Percentiles rank a stretch among this genome's conserved stretches.
phyloP scores from a whole-genome alignment of 202 grass and related monocot genomes.

The Sporobolus alterniflorus region DNA sequence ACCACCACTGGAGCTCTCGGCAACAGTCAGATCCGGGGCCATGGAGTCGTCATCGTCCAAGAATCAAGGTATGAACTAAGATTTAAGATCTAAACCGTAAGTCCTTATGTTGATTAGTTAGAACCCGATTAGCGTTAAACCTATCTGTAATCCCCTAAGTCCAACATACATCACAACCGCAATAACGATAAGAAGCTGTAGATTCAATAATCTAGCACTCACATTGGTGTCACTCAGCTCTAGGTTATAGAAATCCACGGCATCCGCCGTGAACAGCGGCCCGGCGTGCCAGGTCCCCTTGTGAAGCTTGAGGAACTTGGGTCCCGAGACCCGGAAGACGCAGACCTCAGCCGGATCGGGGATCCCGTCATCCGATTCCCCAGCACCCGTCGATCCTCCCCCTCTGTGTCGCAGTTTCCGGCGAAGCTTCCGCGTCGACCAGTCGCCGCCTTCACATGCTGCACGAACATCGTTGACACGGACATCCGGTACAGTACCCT shows the following conservation, averaged over 20 bases:
- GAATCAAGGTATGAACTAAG: too few relatives aligned
- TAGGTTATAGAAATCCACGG: conserved; percentile 94
- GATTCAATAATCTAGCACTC: conserved; percentile 33
- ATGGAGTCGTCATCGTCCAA: too few relatives aligned
- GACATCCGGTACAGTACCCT: neutral
- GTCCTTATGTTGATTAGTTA: too few relatives aligned
- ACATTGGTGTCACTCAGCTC: conserved; percentile 98
- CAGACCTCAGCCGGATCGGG: conserved; percentile 77
- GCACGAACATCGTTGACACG: neutral
- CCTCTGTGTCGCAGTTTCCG: neutral
- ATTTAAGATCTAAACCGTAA: too few relatives aligned
- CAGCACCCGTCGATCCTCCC: neutral
- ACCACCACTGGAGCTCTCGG: too few relatives aligned
- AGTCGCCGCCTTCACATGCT: conserved; percentile 16
- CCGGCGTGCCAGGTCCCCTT: conserved; percentile 95
- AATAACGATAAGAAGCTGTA: neutral
- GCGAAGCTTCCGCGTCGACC: conserved; percentile 17
- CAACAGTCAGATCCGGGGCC: too few relatives aligned
- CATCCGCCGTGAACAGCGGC: conserved; percentile 74
- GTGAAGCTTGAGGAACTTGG: conserved; percentile 91
- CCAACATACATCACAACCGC: neutral
- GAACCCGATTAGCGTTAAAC: too few relatives aligned
- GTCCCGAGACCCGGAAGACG: conserved; percentile 77
- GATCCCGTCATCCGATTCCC: too few relatives aligned
- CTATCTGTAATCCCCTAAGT: neutral